Base-by-base conservation (phyloP, 352 stramenopile species). In the Phytophthora tentaculata region DNA sequence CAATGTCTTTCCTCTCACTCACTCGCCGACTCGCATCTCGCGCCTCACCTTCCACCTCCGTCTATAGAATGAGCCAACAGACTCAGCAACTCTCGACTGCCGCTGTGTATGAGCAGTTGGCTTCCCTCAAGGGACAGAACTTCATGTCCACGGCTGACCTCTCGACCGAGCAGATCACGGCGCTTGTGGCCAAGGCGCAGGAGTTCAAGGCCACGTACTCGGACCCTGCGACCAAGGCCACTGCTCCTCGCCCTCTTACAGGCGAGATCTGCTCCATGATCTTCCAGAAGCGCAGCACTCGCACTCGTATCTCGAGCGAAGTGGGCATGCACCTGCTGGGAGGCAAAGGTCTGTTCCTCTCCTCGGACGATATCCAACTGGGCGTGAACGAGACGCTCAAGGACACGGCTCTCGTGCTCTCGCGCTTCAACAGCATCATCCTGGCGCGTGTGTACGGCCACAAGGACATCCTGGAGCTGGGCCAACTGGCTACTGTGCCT, bases 351-450 rank as follows among this genome's bases (percentile, higher is more conserved):
- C 86, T 99, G 5, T 99, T 99, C 77, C 89, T 99, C 10, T 98
- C 95, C 9, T 97, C 95, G 7, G 94, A 97, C 23, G 98, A 99
- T 79, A 99, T 99, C 72, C 97, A 99, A 77, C 77, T 99, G 22
- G 97, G 97, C 57, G 96, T 98, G 61, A 99, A 99, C 71, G 97
- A 99, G 84, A 95, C 91, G 20, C 82, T 99, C 32, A 97, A 96
- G 69, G 88, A 96, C 73, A 95, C 88, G 48, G 88, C 88, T 16
- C 77, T 90, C 17, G 91, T 97, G 56, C 77, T 97, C 12, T 96
- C 86, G 20, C 89, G 94, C 60, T 99, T 99, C 83, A 99, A 99
- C 76, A 95, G 84, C 51, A 77, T 99, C 66, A 96, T 99, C 57
- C 86, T 99, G 32, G 97, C 98, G 26, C 95, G 98, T 41, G 97